These are phyloP conservation scores for Aureobasidium sp. DNA, from an alignment of 2,329 filamentous ascomycete genomes.

Conservation along the genomic window DNA sequence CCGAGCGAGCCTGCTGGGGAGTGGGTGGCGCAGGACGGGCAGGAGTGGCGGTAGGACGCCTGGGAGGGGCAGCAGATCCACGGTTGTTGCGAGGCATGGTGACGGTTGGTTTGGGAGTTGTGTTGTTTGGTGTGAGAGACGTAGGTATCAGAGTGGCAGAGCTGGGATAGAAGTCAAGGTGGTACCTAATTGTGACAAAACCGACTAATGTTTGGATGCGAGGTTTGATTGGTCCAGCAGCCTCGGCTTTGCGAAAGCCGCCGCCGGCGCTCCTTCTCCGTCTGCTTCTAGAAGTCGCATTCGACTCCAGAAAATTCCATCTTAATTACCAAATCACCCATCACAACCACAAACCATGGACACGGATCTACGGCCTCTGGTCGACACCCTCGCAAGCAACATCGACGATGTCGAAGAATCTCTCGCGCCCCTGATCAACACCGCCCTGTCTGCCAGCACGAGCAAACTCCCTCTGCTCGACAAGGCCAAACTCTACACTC, in stretches of 20 bases:
- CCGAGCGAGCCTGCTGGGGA: constrained; percentile 50
- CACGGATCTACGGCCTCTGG: constrained; percentile 53
- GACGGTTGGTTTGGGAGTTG: constrained; percentile 9
- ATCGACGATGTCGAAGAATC: constrained; percentile 70
- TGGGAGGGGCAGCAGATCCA: constrained; percentile 35
- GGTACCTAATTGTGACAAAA: neutral
- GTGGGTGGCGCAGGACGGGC: constrained; percentile 51
- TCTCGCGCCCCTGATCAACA: constrained; percentile 63
- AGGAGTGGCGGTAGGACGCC: constrained; percentile 35
- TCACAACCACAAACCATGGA: constrained; percentile 37
- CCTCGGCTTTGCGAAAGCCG: neutral
- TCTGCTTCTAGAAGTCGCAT: constrained; percentile 9
- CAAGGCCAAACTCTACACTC: constrained; percentile 87
- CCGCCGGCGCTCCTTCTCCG: neutral
- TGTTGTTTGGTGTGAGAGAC: neutral
- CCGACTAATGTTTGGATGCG: neutral
- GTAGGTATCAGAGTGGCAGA: neutral
- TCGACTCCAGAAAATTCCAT: neutral
- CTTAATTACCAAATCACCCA: neutral
- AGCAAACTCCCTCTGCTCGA: constrained; percentile 83
- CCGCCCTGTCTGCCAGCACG: constrained; percentile 56
- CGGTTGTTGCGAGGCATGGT: constrained; percentile 42
- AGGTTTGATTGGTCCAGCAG: constrained; percentile 5
- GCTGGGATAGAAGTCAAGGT: neutral
- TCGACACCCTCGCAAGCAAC: constrained; percentile 59